Evolutionary conservation across 352 stramenopile species (phyloP).

Genomic region (Globisporangium ultimum): DNA sequence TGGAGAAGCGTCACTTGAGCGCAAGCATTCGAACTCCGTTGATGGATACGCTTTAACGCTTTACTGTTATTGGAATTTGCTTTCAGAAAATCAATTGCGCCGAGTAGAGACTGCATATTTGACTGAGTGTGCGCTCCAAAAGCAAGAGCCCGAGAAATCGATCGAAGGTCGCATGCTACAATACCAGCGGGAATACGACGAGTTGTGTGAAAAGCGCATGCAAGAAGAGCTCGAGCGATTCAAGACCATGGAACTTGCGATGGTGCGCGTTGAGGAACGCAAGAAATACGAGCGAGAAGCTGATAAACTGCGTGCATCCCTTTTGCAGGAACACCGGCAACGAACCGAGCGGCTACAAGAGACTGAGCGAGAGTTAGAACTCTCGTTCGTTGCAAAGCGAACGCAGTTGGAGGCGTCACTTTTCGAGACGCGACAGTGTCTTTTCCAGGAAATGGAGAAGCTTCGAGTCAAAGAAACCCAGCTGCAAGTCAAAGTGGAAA

Average conservation of each 20-base stretch:
- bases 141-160: conserved; percentile 29
- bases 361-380: conserved; percentile 56
- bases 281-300: conserved; percentile 50
- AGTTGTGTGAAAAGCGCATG: conserved; percentile 45
- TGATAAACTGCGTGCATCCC: conserved; percentile 32
- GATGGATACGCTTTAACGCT: neutral
- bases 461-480: conserved; percentile 49
- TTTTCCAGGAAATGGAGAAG: conserved; percentile 70
- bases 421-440: conserved; percentile 58
- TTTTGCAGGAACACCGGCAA: conserved; percentile 48
- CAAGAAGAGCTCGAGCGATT: conserved; percentile 57
- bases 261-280: conserved; percentile 59
- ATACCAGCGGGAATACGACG: conserved; percentile 70
- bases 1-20: neutral
- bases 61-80: neutral
- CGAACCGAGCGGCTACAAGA: conserved; percentile 47
- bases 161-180: conserved; percentile 62
- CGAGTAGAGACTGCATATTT: conserved; percentile 64
- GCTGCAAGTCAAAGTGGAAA: conserved; percentile 40
- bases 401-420: conserved; percentile 56
- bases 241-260: conserved; percentile 42
- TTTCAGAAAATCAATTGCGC: conserved; percentile 57
- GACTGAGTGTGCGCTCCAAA: conserved; percentile 33
- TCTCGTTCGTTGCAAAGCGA: conserved; percentile 42
- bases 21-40: neutral